Evolutionary conservation across 2,329 filamentous ascomycete genomes (phyloP).

Genomic region (Lachnellula occidentalis): DNA sequence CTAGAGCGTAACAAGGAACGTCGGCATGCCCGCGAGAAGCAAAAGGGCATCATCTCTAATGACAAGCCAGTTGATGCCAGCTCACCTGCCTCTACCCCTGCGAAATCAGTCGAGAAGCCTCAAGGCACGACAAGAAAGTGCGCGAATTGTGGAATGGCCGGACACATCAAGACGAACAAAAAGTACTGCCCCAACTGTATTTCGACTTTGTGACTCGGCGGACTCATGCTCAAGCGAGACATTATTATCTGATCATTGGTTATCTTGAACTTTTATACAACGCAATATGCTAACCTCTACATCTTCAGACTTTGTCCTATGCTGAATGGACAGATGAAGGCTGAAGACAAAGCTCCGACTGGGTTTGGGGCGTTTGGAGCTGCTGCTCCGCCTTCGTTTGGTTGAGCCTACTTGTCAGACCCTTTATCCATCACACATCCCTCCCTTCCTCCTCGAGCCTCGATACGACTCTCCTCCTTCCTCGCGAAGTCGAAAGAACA

Average conservation of each 20-base stretch:
- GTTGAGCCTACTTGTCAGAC: background rate
- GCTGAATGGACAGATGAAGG: constrained; percentile 76
- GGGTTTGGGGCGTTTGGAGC: constrained; percentile 51
- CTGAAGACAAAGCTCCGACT: constrained; percentile 50
- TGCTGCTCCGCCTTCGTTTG: constrained; percentile 20
- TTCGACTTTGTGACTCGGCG: background rate
- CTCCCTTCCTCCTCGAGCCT: background rate
- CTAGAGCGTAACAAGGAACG: constrained; percentile 89
- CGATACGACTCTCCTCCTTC: too few relatives aligned
- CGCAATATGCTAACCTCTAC: background rate
- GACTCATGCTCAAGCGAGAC: background rate
- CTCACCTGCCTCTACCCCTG: constrained; percentile 41
- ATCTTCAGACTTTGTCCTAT: constrained; percentile 60
- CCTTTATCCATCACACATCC: background rate
- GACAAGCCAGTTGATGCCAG: constrained; percentile 30
- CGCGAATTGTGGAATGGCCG: constrained; percentile 93
- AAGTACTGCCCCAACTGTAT: constrained; percentile 55
- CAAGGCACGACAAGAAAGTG: constrained; percentile 82
- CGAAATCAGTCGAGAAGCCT: constrained; percentile 44
- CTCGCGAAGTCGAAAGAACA: too few relatives aligned
- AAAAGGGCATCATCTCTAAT: constrained; percentile 55
- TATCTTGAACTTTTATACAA: background rate
- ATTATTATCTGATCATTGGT: too few relatives aligned
- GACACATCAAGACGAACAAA: constrained; percentile 99
- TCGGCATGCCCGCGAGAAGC: constrained; percentile 82